phyloP scores from a whole-genome alignment of 305 asterid genomes.

The Solanum hybrid region DNA sequence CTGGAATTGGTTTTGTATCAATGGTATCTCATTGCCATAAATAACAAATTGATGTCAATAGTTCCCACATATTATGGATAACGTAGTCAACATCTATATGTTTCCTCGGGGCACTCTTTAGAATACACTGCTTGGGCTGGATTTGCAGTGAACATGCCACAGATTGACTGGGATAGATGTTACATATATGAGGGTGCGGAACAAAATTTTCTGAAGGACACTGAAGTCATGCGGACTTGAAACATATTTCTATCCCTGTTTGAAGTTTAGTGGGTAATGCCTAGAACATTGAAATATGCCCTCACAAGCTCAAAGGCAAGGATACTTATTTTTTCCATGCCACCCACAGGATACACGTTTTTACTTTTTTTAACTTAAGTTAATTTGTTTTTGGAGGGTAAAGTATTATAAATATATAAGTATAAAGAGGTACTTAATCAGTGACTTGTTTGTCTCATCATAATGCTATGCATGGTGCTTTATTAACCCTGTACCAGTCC shows the following conservation, averaged over 20 bases:
- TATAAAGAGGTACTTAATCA: neutral
- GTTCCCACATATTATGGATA: neutral
- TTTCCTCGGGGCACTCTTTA: neutral
- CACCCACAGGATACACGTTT: neutral
- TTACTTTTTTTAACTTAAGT: neutral
- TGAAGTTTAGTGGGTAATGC: neutral
- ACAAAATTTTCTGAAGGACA: neutral
- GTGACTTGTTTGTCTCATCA: neutral
- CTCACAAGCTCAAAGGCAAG: neutral
- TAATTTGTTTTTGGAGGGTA: neutral
- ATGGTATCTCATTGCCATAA: neutral
- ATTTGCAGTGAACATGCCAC: neutral
- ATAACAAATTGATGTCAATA: neutral
- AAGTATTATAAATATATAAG: neutral
- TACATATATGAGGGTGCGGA: neutral
- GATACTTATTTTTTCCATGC: neutral
- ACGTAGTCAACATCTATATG: neutral
- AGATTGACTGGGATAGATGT: neutral
- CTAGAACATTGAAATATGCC: neutral
- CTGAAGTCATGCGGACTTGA: neutral
- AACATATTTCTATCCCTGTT: neutral
- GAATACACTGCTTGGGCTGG: neutral
- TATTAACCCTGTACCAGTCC: neutral
- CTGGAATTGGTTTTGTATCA: conserved; percentile 3
- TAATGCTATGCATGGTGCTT: neutral